phyloP scores from a whole-genome alignment of 805 yeast genomes.

The Schizosaccharomyces pombe region DNA sequence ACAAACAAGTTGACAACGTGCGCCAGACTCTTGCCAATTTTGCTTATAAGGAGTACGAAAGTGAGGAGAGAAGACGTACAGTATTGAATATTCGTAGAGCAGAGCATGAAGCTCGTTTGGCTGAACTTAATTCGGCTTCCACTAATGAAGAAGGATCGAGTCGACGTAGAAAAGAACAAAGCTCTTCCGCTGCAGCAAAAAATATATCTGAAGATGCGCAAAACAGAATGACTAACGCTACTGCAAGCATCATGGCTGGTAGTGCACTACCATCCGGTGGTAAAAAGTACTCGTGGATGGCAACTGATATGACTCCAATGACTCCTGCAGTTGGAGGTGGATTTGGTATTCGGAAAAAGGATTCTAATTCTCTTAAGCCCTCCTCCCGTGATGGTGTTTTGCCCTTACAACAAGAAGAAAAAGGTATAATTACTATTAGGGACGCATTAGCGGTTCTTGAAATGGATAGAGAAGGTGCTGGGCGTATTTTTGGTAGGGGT shows the following conservation, averaged over 20 bases:
- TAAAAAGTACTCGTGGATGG: constrained; percentile 3
- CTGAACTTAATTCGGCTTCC: background rate
- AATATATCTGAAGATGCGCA: constrained; percentile 3
- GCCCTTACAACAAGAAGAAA: background rate
- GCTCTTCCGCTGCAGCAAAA: constrained; percentile 2
- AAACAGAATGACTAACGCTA: constrained; percentile 2
- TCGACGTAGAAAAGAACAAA: background rate
- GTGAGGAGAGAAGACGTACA: background rate
- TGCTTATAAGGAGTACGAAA: constrained; percentile 3
- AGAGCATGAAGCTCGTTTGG: constrained; percentile 3
- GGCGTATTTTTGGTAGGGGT: background rate
- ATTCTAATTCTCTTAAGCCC: background rate
- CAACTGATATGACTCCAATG: background rate
- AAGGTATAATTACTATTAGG: background rate
- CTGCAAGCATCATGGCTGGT: constrained; percentile 2
- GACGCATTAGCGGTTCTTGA: constrained; percentile 3
- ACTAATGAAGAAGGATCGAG: constrained; percentile 1
- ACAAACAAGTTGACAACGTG: background rate
- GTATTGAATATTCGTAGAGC: background rate
- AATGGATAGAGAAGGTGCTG: constrained; percentile 3
- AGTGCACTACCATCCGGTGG: constrained; percentile 2
- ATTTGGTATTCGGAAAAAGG: constrained; percentile 1
- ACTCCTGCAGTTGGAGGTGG: constrained; percentile 4
- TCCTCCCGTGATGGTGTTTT: background rate
- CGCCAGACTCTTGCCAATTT: background rate